A percentile compares a stretch with the other conserved stretches of the same genome.
Conservation (phyloP, 306 rosid genomes). For the Begonia masoniana region DNA sequence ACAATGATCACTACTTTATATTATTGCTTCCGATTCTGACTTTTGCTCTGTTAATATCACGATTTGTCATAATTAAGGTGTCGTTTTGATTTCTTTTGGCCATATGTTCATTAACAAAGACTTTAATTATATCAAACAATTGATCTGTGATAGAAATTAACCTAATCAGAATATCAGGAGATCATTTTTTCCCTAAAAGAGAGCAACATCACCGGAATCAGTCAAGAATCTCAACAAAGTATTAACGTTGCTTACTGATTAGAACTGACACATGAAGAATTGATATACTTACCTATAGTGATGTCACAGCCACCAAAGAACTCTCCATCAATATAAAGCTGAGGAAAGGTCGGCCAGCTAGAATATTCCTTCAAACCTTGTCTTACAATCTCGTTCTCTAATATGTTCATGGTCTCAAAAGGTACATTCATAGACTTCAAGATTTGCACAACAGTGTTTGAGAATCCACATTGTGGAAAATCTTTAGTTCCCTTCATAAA, state of each 20-base stretch:
- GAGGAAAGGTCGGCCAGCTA: constrained; percentile 97
- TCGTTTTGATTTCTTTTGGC: no score
- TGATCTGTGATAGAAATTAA: no score
- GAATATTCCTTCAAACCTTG: constrained; percentile 82
- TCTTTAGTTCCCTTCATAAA: constrained; percentile 94
- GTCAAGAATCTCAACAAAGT: background rate
- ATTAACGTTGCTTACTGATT: background rate
- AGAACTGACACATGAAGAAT: background rate
- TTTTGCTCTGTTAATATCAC: no score
- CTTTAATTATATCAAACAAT: background rate
- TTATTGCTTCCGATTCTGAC: no score
- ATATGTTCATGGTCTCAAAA: constrained; percentile 59
- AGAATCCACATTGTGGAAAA: constrained; percentile 94
- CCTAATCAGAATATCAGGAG: no score
- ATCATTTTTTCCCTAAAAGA: background rate
- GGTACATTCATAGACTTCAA: constrained; percentile 62
- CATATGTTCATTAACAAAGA: background rate
- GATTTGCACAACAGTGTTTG: constrained; percentile 87
- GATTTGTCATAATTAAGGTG: no score
- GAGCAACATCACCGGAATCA: background rate
- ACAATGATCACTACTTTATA: no score
- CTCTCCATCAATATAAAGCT: constrained; percentile 89
- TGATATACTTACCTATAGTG: constrained; percentile 63
- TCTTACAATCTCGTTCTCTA: constrained; percentile 75
- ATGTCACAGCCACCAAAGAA: constrained; percentile 98